Conservation (phyloP, 257 asterid genomes). For the Ajuga chamaepitys region DNA sequence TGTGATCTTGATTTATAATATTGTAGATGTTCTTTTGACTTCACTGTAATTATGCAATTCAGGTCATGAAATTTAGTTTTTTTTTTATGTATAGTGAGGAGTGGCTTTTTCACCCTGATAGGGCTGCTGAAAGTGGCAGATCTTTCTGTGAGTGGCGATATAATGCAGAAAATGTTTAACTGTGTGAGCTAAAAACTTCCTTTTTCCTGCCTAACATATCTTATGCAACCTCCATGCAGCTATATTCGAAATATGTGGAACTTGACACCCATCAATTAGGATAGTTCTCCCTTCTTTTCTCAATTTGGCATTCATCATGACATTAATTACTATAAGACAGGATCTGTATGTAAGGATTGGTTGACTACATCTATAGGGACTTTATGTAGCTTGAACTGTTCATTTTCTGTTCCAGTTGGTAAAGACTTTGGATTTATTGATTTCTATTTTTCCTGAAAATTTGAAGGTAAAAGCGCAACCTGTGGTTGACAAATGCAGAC, state of each 20-base stretch:
- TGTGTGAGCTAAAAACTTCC: neutral
- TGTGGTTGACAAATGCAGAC: constrained; percentile 69
- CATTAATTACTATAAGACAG: neutral
- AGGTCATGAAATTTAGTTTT: neutral
- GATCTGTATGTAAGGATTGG: neutral
- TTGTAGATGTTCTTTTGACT: neutral
- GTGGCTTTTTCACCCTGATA: neutral
- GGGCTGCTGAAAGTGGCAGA: neutral
- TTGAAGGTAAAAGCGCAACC: constrained; percentile 89
- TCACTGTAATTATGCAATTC: neutral
- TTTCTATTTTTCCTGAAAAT: constrained; percentile 15
- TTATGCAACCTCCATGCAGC: neutral
- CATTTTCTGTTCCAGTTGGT: constrained; percentile 2
- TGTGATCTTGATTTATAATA: neutral
- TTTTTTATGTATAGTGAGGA: neutral
- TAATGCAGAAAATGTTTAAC: neutral
- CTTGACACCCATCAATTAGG: constrained; percentile 1
- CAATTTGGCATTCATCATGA: constrained; percentile 8
- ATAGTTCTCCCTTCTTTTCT: neutral
- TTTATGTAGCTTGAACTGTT: constrained; percentile 2
- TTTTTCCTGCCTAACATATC: neutral
- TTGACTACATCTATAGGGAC: constrained; percentile 2
- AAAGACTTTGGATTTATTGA: neutral
- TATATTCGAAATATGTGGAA: neutral
- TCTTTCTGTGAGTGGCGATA: neutral